Evolutionary conservation across 352 stramenopile species (phyloP).

Genomic region (Globisporangium apiculatum): DNA sequence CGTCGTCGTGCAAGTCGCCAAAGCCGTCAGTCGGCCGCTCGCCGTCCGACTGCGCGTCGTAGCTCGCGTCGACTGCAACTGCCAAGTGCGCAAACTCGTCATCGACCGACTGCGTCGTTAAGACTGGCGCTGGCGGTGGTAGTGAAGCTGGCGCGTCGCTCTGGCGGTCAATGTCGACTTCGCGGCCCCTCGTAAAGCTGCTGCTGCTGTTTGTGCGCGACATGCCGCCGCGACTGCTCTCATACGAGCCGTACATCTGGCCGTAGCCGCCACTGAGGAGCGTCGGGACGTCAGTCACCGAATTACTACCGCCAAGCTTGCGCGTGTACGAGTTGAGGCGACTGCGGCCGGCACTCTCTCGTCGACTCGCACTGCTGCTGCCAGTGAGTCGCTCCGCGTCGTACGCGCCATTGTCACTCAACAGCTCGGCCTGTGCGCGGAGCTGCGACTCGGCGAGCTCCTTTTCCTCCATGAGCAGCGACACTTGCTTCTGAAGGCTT

Average conservation of each 20-base stretch:
- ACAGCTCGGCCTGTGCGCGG: conserved; percentile 58
- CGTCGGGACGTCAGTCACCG: conserved; percentile 14
- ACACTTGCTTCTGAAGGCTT: conserved; percentile 80
- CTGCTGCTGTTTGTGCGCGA: conserved; percentile 21
- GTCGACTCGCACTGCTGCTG: conserved; percentile 12
- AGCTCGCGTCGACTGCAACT: conserved; percentile 37
- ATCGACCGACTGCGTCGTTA: conserved; percentile 14
- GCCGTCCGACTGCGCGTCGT: conserved; percentile 40
- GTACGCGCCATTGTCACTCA: conserved; percentile 19
- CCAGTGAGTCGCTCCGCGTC: conserved; percentile 36
- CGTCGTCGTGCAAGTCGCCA: conserved; percentile 32
- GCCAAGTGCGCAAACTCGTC: conserved; percentile 41
- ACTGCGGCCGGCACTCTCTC: conserved; percentile 4
- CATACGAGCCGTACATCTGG: conserved; percentile 35
- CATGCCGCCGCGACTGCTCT: conserved; percentile 16
- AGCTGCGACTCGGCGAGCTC: conserved; percentile 71
- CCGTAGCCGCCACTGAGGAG: conserved; percentile 16
- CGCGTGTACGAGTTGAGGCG: conserved; percentile 56
- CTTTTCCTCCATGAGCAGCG: conserved; percentile 81
- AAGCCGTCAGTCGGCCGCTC: conserved; percentile 22
- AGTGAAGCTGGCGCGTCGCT: conserved; percentile 1
- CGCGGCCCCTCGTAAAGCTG: conserved; percentile 28
- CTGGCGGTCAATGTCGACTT: conserved; percentile 30
- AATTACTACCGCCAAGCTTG: conserved; percentile 22
- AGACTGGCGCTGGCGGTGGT: background rate